These are phyloP conservation scores for Ogataea degrootiae DNA, from an alignment of 805 yeast genomes.

Conservation along the genomic window DNA sequence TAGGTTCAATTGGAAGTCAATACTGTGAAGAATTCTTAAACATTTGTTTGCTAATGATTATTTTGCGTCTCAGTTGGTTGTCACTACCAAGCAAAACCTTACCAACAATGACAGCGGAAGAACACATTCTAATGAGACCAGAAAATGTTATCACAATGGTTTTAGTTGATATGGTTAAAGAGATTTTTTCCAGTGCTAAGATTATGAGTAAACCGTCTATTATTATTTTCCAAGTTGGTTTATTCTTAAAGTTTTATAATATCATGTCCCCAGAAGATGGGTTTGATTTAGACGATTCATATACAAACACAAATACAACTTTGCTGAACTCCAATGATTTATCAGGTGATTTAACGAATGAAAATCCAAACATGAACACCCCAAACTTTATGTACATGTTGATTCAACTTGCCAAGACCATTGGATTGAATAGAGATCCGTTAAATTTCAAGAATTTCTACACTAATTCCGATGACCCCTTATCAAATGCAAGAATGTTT, in stretches of 20 bases:
- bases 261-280: slow-evolving; percentile 56
- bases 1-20: slow-evolving; percentile 29
- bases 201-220: slow-evolving; percentile 41
- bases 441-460: slow-evolving; percentile 34
- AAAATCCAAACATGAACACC: slow-evolving; percentile 32
- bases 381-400: slow-evolving; percentile 32
- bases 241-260: slow-evolving; percentile 51
- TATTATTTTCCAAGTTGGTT: slow-evolving; percentile 54
- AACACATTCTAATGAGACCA: slow-evolving; percentile 31
- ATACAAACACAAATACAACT: slow-evolving; percentile 25
- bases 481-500: slow-evolving; percentile 27
- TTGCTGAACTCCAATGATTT: slow-evolving; percentile 29
- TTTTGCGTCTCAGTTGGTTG: slow-evolving; percentile 51
- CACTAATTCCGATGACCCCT: slow-evolving; percentile 24
- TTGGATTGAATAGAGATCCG: slow-evolving; percentile 48
- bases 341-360: slow-evolving; percentile 32
- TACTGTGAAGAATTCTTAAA: slow-evolving; percentile 41
- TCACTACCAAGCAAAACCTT: slow-evolving; percentile 41
- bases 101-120: slow-evolving; percentile 28
- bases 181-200: slow-evolving; percentile 38
- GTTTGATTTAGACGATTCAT: slow-evolving; percentile 37
- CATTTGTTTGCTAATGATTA: slow-evolving; percentile 47
- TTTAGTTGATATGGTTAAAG: slow-evolving; percentile 41
- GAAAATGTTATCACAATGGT: slow-evolving; percentile 38
- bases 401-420: slow-evolving; percentile 40